Conservation (phyloP, 495 filamentous ascomycete species). For the Chlorociboria aeruginascens region DNA sequence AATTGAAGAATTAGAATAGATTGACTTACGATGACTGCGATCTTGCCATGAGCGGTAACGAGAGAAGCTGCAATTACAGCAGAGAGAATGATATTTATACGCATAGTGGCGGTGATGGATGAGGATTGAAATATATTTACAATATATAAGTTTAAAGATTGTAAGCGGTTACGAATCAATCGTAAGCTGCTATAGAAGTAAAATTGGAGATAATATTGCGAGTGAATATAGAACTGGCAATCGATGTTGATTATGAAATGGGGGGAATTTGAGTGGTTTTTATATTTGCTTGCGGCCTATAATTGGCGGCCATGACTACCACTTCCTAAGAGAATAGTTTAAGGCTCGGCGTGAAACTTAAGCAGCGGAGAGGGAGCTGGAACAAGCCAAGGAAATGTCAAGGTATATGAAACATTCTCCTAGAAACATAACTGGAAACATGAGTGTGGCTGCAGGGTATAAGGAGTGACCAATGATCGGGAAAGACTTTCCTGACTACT, state of each 20-base stretch:
- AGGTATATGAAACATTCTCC: too few relatives aligned
- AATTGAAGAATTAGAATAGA: neutral
- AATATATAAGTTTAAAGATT: slow-evolving; percentile 11
- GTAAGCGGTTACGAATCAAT: slow-evolving; percentile 19
- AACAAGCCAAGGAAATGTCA: too few relatives aligned
- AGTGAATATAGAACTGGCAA: slow-evolving; percentile 15
- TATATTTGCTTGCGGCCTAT: slow-evolving; percentile 8
- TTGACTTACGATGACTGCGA: slow-evolving; percentile 15
- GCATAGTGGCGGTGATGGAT: slow-evolving; percentile 11
- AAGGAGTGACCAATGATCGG: too few relatives aligned
- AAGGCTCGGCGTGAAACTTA: neutral
- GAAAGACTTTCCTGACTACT: too few relatives aligned
- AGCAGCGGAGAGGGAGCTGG: too few relatives aligned
- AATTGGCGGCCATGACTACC: neutral
- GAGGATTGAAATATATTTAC: slow-evolving; percentile 1
- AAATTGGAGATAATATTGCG: slow-evolving; percentile 6
- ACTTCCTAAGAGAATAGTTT: neutral
- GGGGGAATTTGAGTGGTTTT: slow-evolving; percentile 15
- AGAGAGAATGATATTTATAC: slow-evolving; percentile 15
- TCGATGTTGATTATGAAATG: slow-evolving; percentile 14
- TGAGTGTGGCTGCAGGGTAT: too few relatives aligned
- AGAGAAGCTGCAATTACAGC: slow-evolving; percentile 19
- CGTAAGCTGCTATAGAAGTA: slow-evolving; percentile 14
- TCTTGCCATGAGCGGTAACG: slow-evolving; percentile 20
- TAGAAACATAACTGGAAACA: too few relatives aligned